Percentiles rank a stretch among this genome's conserved stretches.
phyloP scores from a whole-genome alignment of 768 basidiomycete genomes.

The Psilocybe subaeruginosa region DNA sequence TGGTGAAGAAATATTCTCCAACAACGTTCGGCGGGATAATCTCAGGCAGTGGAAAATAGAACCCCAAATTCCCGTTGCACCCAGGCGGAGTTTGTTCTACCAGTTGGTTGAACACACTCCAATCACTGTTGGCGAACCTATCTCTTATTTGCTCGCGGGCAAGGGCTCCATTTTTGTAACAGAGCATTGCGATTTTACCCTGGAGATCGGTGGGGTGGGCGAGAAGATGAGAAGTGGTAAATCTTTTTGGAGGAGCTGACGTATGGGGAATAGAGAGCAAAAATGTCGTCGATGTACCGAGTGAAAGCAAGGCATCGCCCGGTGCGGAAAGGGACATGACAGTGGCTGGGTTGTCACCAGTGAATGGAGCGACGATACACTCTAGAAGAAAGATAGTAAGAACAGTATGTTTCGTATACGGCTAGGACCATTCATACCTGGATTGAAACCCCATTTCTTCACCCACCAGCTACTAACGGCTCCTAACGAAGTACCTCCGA shows the following conservation, averaged over 20 bases:
- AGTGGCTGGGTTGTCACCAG: constrained; percentile 89
- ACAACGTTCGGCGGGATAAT: constrained; percentile 82
- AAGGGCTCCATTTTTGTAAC: constrained; percentile 88
- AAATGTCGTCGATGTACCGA: constrained; percentile 89
- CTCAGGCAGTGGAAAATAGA: constrained; percentile 85
- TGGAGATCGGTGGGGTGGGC: constrained; percentile 64
- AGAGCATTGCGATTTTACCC: constrained; percentile 87
- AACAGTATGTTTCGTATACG: neutral
- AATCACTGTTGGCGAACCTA: constrained; percentile 58
- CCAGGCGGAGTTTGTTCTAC: constrained; percentile 58
- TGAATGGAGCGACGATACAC: constrained; percentile 82
- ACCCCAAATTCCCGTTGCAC: constrained; percentile 62
- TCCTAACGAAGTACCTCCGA: constrained; percentile 70
- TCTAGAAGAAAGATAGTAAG: constrained; percentile 38
- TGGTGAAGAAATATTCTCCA: constrained; percentile 70
- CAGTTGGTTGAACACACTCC: constrained; percentile 71
- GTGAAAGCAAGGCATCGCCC: constrained; percentile 82
- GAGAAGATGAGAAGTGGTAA: constrained; percentile 76
- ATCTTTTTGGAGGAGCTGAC: constrained; percentile 63
- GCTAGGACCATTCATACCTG: constrained; percentile 42
- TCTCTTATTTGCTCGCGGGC: constrained; percentile 80
- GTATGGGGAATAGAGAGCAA: constrained; percentile 76
- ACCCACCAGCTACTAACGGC: constrained; percentile 72
- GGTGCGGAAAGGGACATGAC: constrained; percentile 74
- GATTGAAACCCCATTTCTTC: constrained; percentile 72